A percentile compares a stretch with the other conserved stretches of the same genome.
phyloP scores from a whole-genome alignment of 352 stramenopile species.

The Globisporangium yorkense region DNA sequence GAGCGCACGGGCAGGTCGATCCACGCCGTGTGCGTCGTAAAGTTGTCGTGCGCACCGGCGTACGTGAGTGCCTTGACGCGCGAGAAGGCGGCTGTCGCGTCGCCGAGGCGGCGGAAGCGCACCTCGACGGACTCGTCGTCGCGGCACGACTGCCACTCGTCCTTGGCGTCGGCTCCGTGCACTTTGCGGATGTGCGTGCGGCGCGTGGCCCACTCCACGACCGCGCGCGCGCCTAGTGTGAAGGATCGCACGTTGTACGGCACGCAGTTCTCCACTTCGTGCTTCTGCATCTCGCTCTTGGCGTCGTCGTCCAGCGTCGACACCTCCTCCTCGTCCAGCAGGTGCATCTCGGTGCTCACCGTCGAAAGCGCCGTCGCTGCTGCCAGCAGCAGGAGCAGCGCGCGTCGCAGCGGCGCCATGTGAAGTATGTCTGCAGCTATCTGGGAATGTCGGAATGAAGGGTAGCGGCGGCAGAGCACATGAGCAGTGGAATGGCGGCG shows the following conservation, averaged over 20 bases:
- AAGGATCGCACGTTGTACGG: conserved; percentile 75
- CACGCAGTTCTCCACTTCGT: conserved; percentile 82
- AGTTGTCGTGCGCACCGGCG: conserved; percentile 39
- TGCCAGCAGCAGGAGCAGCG: conserved; percentile 8
- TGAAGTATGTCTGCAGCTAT: no score
- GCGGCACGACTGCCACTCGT: conserved; percentile 57
- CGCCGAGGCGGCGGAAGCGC: conserved; percentile 38
- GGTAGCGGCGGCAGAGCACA: no score
- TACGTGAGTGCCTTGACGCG: conserved; percentile 49
- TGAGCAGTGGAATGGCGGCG: no score
- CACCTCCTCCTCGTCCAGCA: conserved; percentile 30
- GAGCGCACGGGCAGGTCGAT: conserved; percentile 23
- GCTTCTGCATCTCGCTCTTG: conserved; percentile 65
- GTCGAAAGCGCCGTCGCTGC: not conserved
- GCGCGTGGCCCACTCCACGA: conserved; percentile 69
- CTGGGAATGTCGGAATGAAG: no score
- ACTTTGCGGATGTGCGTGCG: conserved; percentile 71
- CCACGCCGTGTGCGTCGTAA: conserved; percentile 64
- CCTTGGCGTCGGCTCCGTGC: conserved; percentile 21
- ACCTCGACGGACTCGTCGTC: conserved; percentile 58
- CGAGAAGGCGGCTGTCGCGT: conserved; percentile 28
- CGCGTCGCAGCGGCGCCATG: not conserved
- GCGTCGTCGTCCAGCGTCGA: conserved; percentile 38
- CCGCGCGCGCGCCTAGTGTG: conserved; percentile 35
- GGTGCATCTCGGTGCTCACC: conserved; percentile 19